Evolutionary conservation across 2,329 filamentous ascomycete species (phyloP).

Genomic region (Colletotrichum magnum): DNA sequence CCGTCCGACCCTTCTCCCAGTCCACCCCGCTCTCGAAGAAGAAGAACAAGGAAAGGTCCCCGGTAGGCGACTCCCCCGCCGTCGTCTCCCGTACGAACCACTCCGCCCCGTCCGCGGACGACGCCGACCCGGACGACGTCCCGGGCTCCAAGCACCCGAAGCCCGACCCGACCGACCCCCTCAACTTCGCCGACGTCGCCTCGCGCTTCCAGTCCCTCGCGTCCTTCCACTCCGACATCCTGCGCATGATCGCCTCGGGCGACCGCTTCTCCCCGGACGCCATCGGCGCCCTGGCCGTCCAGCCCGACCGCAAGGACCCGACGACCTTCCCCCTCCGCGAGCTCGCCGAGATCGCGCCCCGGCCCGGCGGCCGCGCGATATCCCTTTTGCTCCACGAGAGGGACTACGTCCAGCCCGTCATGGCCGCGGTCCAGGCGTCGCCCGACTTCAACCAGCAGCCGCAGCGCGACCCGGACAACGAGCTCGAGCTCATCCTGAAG

Average conservation of each 20-base stretch:
- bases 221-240: conserved; percentile 56
- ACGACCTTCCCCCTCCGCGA: conserved; percentile 66
- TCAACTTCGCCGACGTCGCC: conserved; percentile 64
- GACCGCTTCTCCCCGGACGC: conserved; percentile 67
- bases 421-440: conserved; percentile 67
- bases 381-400: conserved; percentile 59
- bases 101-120: conserved; percentile 42
- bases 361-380: conserved; percentile 55
- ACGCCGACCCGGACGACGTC: conserved; percentile 42
- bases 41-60: conserved; percentile 49
- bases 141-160: conserved; percentile 45
- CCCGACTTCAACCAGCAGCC: conserved; percentile 73
- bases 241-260: conserved; percentile 60
- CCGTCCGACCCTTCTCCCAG: conserved; percentile 49
- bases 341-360: conserved; percentile 68
- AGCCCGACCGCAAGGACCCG: conserved; percentile 47
- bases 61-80: conserved; percentile 40
- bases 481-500: conserved; percentile 69
- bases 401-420: conserved; percentile 66
- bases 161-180: conserved; percentile 58
- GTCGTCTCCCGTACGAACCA: conserved; percentile 39
- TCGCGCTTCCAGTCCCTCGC: conserved; percentile 59
- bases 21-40: conserved; percentile 53
- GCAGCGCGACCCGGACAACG: conserved; percentile 70
- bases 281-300: conserved; percentile 62